Evolutionary conservation across 2,329 filamentous ascomycete species (phyloP), one percentile per base, ranked within the genome.

Genomic region (Botrytis sinoallii): DNA sequence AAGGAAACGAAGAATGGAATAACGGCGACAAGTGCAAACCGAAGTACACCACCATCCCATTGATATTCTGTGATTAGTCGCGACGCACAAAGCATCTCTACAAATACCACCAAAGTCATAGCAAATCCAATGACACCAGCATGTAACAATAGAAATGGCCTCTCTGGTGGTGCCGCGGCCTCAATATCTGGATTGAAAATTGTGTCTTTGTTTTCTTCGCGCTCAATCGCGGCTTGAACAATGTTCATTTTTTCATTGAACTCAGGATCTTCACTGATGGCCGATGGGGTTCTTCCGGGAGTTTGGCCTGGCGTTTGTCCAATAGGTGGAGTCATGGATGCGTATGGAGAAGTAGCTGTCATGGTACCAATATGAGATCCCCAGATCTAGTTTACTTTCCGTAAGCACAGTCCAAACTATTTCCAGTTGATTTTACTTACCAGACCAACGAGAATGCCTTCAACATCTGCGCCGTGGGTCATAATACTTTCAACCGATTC

Each of bases 401-500:
- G 59, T 73, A 22, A 52, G 61, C 22, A 35, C 2, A 14, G 6
- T 48, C 5, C 16, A 52, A 8, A 35, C 29, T 29, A 20, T 35
- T 46, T 18, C 14, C 4, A 40, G 22, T 22, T 46, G n/a, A 25
- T 6, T 18, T 10, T 16, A 67, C 75, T 74, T 74, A 77, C 76
- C 55, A 74, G 46, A 14, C 74, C 75, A 70, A 77, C 71, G 6
- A 77, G 71, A 14, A 76, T 75, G 2, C 70, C 74, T 68, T 78
- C 77, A 2, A 78, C 67, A 46, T 75, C 75, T 32, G 72, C 72
- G 6, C 77, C 76, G 63, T 77, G 76, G 1, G 63, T 73, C 68
- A 78, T 68, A 22, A 78, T 77, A 3, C 74, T 73, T 35, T 78
- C 76, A 5, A 76, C 75, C 2, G 76, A 75, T n/a, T 78, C 74